Percentiles rank a stretch among this genome's conserved stretches.
phyloP scores from a whole-genome alignment of 139 green algal genomes.

The Penium margaritaceum region DNA sequence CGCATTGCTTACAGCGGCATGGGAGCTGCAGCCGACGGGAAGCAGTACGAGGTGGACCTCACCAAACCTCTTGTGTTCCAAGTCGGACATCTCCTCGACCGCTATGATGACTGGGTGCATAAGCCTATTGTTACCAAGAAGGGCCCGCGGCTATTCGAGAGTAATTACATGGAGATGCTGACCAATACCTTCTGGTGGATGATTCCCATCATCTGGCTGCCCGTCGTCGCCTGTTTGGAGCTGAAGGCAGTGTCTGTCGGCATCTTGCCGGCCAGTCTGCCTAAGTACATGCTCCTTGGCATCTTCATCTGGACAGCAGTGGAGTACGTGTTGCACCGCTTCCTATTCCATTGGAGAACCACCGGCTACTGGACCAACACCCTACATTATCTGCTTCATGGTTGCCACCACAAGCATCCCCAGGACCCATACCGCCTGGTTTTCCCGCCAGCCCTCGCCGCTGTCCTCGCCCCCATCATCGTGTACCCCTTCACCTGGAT shows the following conservation, averaged over 20 bases:
- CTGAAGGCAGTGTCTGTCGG: background rate
- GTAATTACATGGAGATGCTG: slow-evolving; percentile 39
- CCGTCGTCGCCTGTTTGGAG: slow-evolving; percentile 51
- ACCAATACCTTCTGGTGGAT: slow-evolving; percentile 72
- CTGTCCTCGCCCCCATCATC: slow-evolving; percentile 9
- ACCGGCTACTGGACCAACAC: slow-evolving; percentile 58
- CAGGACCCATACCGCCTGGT: slow-evolving; percentile 76
- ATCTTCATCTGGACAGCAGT: slow-evolving; percentile 67
- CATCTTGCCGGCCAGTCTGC: background rate
- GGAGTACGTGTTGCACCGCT: slow-evolving; percentile 87
- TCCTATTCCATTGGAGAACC: slow-evolving; percentile 71
- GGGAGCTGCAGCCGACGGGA: too few relatives aligned
- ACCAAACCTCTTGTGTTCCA: slow-evolving; percentile 40
- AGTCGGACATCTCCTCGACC: slow-evolving; percentile 57
- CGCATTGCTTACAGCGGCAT: too few relatives aligned
- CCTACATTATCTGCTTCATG: slow-evolving; percentile 87
- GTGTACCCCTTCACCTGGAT: slow-evolving; percentile 13
- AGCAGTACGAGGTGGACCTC: slow-evolving; percentile 37
- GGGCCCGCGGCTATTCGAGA: slow-evolving; percentile 71
- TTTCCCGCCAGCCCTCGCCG: slow-evolving; percentile 76
- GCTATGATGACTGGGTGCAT: slow-evolving; percentile 77
- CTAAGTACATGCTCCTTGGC: background rate
- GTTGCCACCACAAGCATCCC: slow-evolving; percentile 92
- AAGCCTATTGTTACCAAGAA: slow-evolving; percentile 47
- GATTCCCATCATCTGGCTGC: slow-evolving; percentile 79